These are phyloP conservation scores for Penicillium sp. DNA, from an alignment of 2,329 filamentous ascomycete species.

Conservation along the genomic window DNA sequence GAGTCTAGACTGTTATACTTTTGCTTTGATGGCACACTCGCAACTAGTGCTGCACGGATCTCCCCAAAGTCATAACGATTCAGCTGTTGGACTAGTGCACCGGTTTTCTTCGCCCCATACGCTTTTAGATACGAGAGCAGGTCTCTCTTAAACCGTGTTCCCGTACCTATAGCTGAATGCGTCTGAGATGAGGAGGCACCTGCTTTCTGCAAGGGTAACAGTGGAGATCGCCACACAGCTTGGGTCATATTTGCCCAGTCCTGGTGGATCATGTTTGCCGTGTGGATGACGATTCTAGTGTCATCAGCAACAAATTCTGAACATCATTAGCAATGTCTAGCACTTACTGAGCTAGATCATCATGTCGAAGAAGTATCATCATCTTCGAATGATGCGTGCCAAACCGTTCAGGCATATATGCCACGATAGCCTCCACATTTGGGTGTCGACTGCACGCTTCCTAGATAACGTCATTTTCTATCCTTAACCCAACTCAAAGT, in stretches of 20 bases:
- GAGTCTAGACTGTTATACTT: conserved; percentile 45
- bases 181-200: conserved; percentile 4
- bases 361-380: conserved; percentile 76
- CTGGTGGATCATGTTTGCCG: conserved; percentile 82
- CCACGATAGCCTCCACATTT: conserved; percentile 69
- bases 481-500: too few relatives aligned
- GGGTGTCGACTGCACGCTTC: conserved; percentile 58
- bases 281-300: conserved; percentile 69
- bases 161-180: conserved; percentile 54
- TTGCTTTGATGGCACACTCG: conserved; percentile 71
- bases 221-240: conserved; percentile 73
- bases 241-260: conserved; percentile 91
- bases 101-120: conserved; percentile 61
- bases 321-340: not conserved
- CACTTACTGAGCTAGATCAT: conserved; percentile 65
- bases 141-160: conserved; percentile 70
- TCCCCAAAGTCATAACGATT: conserved; percentile 64
- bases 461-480: conserved; percentile 40
- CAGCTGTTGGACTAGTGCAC: conserved; percentile 58
- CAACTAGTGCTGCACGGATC: conserved; percentile 69
- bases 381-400: conserved; percentile 87
- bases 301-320: conserved; percentile 5
- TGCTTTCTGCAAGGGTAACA: conserved; percentile 53
- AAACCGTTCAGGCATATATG: conserved; percentile 78
- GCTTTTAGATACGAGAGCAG: conserved; percentile 67